Conservation (phyloP, 2,329 filamentous ascomycete species). For the Pseudocercospora fuligena region DNA sequence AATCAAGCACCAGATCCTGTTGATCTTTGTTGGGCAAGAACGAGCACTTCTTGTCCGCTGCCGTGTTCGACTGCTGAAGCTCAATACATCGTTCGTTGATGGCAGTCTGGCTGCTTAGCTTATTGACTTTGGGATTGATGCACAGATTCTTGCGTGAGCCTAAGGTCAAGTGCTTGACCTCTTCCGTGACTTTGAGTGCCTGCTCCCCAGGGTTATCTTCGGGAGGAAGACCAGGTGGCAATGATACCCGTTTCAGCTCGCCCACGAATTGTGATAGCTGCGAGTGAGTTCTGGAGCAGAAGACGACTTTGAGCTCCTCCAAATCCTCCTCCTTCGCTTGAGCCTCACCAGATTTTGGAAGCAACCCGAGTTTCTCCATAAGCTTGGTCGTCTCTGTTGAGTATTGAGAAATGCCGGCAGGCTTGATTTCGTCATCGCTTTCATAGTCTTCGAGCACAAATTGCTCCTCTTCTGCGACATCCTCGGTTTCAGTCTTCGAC, state of each 20-base stretch:
- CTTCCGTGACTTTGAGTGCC: slow-evolving; percentile 52
- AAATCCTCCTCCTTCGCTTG: slow-evolving; percentile 53
- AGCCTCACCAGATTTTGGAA: slow-evolving; percentile 44
- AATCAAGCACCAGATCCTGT: slow-evolving; percentile 72
- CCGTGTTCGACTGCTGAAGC: slow-evolving; percentile 72
- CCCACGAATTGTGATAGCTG: slow-evolving; percentile 86
- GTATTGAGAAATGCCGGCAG: slow-evolving; percentile 27
- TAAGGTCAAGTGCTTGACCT: slow-evolving; percentile 78
- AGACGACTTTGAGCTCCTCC: slow-evolving; percentile 82
- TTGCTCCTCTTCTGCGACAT: slow-evolving; percentile 63
- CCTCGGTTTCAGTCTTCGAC: slow-evolving; percentile 32
- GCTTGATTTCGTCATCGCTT: slow-evolving; percentile 60
- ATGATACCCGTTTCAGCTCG: slow-evolving; percentile 76
- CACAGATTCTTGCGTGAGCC: slow-evolving; percentile 87
- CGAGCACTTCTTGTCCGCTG: slow-evolving; percentile 70
- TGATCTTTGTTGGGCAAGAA: slow-evolving; percentile 81
- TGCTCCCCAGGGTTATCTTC: slow-evolving; percentile 21
- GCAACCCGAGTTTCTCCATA: slow-evolving; percentile 64
- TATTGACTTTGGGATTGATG: slow-evolving; percentile 82
- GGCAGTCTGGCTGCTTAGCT: slow-evolving; percentile 70
- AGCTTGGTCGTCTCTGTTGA: slow-evolving; percentile 77
- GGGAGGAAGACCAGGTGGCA: slow-evolving; percentile 69
- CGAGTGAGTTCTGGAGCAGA: slow-evolving; percentile 90
- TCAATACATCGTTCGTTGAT: slow-evolving; percentile 95
- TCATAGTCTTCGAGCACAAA: slow-evolving; percentile 79